phyloP scores from a whole-genome alignment of 2,329 filamentous ascomycete genomes.

The Camillea tinctor region DNA sequence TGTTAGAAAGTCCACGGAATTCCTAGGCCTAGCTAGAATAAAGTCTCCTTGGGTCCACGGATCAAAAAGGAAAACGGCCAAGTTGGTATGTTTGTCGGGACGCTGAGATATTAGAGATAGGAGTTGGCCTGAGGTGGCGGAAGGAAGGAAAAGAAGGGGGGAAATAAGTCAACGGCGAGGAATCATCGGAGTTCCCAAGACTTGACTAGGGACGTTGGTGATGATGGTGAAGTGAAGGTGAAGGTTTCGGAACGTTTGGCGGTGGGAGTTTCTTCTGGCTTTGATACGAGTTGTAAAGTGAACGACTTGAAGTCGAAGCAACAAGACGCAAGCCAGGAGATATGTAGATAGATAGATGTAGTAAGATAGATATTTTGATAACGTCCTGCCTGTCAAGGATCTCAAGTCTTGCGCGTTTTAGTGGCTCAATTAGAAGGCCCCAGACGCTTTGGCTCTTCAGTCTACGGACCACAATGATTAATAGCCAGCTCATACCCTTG shows the following conservation, averaged over 20 bases:
- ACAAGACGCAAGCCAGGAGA: slow-evolving; percentile 28
- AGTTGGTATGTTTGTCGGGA: slow-evolving; percentile 12
- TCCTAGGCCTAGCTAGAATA: slow-evolving; percentile 22
- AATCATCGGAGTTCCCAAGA: slow-evolving; percentile 16
- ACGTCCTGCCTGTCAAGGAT: slow-evolving; percentile 24
- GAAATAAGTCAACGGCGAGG: slow-evolving; percentile 13
- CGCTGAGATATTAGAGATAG: slow-evolving; percentile 20
- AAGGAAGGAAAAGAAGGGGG: slow-evolving; percentile 2
- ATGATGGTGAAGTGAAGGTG: slow-evolving; percentile 5
- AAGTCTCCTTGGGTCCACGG: slow-evolving; percentile 38
- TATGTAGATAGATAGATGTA: slow-evolving; percentile 27
- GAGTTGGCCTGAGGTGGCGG: slow-evolving; percentile 14
- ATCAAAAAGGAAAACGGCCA: slow-evolving; percentile 47
- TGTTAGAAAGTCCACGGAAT: slow-evolving; percentile 20
- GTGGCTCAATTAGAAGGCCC: slow-evolving; percentile 31
- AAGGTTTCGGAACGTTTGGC: slow-evolving; percentile 1
- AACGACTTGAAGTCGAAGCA: slow-evolving; percentile 24
- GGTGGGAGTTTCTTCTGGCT: slow-evolving; percentile 14
- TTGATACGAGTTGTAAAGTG: slow-evolving; percentile 19
- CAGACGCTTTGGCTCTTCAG: slow-evolving; percentile 24
- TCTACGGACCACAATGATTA: slow-evolving; percentile 24
- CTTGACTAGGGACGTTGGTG: slow-evolving; percentile 7
- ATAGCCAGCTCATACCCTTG: slow-evolving; percentile 31
- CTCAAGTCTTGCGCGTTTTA: slow-evolving; percentile 32
- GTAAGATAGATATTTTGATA: slow-evolving; percentile 31